phyloP scores from a whole-genome alignment of 140 eudicot genomes.

The Eryngium alpinum region DNA sequence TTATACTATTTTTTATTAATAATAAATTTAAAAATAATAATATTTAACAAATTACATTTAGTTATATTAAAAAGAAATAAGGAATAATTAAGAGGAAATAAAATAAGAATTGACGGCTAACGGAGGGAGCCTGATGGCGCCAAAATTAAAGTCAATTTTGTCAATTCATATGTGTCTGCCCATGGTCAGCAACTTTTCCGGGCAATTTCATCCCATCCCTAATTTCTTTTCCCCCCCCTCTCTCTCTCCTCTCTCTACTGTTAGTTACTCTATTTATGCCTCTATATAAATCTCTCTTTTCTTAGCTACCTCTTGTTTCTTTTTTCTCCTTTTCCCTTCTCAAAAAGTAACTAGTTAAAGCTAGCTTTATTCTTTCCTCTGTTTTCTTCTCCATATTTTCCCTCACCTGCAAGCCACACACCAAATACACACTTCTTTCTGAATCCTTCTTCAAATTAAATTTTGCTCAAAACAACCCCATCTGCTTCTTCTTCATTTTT shows the following conservation, averaged over 20 bases:
- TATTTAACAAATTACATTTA: no score
- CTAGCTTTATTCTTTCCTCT: neutral
- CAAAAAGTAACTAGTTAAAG: neutral
- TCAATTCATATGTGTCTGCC: neutral
- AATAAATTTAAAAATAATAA: no score
- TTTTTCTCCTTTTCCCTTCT: neutral
- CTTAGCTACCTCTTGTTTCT: neutral
- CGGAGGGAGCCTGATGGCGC: slow-evolving; percentile 7
- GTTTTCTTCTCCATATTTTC: no score
- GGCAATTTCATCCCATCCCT: slow-evolving; percentile 20
- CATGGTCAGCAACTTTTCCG: slow-evolving; percentile 29
- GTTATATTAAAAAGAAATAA: no score
- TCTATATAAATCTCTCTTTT: neutral
- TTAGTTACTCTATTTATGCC: neutral
- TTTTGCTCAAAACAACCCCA: neutral
- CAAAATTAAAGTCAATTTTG: slow-evolving; percentile 21
- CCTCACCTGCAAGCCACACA: no score
- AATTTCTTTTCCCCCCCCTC: neutral
- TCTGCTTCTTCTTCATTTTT: neutral
- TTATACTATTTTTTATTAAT: no score
- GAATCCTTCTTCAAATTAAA: neutral
- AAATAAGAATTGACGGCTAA: slow-evolving; percentile 7
- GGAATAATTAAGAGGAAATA: no score
- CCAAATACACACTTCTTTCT: neutral
- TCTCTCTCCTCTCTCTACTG: neutral